A percentile compares a stretch with the other conserved stretches of the same genome.
Conservation (phyloP, 305 asterid species). For the Fraxinus dipetala region DNA sequence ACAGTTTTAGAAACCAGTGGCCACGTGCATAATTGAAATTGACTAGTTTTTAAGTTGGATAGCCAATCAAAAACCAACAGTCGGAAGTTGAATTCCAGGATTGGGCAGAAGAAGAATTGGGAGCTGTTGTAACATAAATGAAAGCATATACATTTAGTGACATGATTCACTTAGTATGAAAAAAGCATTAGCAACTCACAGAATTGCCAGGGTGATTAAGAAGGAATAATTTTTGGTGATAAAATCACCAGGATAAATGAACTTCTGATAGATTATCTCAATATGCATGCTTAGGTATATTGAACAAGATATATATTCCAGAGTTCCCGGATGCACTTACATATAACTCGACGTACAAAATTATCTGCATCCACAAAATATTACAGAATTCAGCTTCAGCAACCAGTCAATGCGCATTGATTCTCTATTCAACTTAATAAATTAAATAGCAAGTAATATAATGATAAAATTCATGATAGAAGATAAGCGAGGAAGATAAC, state of each 20-base stretch:
- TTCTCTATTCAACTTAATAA: neutral
- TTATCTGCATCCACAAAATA: conserved; percentile 57
- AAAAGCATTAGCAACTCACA: neutral
- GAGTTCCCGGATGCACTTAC: conserved; percentile 52
- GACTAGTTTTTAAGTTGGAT: neutral
- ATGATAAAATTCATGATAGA: neutral
- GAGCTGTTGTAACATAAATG: neutral
- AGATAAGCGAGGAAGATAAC: neutral
- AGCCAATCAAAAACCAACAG: neutral
- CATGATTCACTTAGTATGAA: neutral
- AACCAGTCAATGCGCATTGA: neutral
- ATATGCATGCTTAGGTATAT: neutral
- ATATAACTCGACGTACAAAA: conserved; percentile 77
- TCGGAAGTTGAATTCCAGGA: neutral
- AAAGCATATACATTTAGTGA: neutral
- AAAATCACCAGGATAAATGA: neutral
- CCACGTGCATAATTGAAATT: neutral
- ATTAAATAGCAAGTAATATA: neutral
- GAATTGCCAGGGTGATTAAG: neutral
- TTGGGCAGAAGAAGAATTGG: neutral
- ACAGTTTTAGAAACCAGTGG: neutral
- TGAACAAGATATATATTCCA: neutral
- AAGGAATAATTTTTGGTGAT: neutral
- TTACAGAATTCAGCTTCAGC: conserved; percentile 25
- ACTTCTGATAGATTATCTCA: neutral